These are phyloP conservation scores for Aschersonia sp. DNA, from an alignment of 2,329 filamentous ascomycete species.

Conservation along the genomic window DNA sequence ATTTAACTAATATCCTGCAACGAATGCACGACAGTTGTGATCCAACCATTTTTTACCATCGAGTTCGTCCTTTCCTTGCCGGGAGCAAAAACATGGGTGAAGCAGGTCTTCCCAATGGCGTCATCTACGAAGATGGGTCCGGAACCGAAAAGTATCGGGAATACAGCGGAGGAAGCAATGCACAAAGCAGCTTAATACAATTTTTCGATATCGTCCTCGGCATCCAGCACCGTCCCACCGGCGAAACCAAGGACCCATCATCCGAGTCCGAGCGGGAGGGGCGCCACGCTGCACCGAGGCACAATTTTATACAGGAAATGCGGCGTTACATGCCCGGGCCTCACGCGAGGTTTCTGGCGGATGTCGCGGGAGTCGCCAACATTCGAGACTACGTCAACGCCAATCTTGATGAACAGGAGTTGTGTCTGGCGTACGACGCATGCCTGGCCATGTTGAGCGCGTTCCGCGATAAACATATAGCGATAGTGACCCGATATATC, in stretches of 20 bases:
- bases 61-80: slow-evolving; percentile 88
- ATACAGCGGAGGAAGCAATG: slow-evolving; percentile 89
- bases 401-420: slow-evolving; percentile 42
- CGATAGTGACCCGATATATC: slow-evolving; percentile 92
- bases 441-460: slow-evolving; percentile 56
- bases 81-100: slow-evolving; percentile 97
- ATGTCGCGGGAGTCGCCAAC: slow-evolving; percentile 68
- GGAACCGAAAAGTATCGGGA: slow-evolving; percentile 58
- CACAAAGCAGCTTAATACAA: slow-evolving; percentile 90
- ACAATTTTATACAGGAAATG: slow-evolving; percentile 97
- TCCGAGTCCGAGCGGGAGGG: slow-evolving; percentile 24
- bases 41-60: slow-evolving; percentile 86
- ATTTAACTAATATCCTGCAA: slow-evolving; percentile 62
- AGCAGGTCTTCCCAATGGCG: slow-evolving; percentile 73
- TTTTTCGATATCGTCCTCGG: slow-evolving; percentile 92
- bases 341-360: slow-evolving; percentile 76
- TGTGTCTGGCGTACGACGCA: slow-evolving; percentile 77
- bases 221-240: slow-evolving; percentile 80
- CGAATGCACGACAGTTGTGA: slow-evolving; percentile 95
- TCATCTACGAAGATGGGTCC: slow-evolving; percentile 73
- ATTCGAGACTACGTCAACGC: slow-evolving; percentile 68
- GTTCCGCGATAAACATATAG: slow-evolving; percentile 88
- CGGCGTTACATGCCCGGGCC: slow-evolving; percentile 90
- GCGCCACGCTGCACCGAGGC: slow-evolving; percentile 25
- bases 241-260: slow-evolving; percentile 39